phyloP scores from a whole-genome alignment of 2,329 filamentous ascomycete genomes.

The Ascochyta rabiei region DNA sequence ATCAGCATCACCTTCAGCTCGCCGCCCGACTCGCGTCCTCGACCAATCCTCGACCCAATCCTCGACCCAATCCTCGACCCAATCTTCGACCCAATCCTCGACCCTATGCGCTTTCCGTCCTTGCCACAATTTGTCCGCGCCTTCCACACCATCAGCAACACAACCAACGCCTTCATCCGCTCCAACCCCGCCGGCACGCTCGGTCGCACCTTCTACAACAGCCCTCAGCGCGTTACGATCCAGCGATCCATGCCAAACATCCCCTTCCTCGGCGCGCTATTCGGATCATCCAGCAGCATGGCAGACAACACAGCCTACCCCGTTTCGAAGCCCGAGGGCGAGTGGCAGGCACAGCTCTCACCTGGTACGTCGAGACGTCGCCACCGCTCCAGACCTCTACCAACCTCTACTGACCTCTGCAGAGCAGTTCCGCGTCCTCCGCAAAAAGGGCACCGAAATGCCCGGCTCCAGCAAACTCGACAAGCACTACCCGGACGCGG shows the following conservation, averaged over 20 bases:
- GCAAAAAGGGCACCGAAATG: slow-evolving; percentile 88
- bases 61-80: slow-evolving; percentile 45
- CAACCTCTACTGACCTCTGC: slow-evolving; percentile 25
- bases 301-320: slow-evolving; percentile 72
- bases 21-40: not conserved
- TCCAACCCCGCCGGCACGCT: slow-evolving; percentile 46
- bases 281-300: slow-evolving; percentile 62
- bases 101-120: slow-evolving; percentile 57
- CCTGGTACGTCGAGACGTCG: slow-evolving; percentile 58
- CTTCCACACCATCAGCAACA: slow-evolving; percentile 55
- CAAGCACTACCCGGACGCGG: slow-evolving; percentile 77
- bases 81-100: slow-evolving; percentile 6
- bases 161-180: slow-evolving; percentile 43
- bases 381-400: not conserved
- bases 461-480: slow-evolving; percentile 83
- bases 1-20: slow-evolving; percentile 24
- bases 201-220: slow-evolving; percentile 37
- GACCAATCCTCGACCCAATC: slow-evolving; percentile 7
- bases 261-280: slow-evolving; percentile 78
- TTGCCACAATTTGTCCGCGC: slow-evolving; percentile 56
- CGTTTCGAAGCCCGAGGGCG: slow-evolving; percentile 77
- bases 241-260: slow-evolving; percentile 72
- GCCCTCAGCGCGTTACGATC: slow-evolving; percentile 34
- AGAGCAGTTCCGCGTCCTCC: slow-evolving; percentile 96
- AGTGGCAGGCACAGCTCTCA: slow-evolving; percentile 87